Percentiles rank a stretch among this genome's conserved stretches.
Conservation (phyloP, 2,329 filamentous ascomycete species). For the Fusarium nelsonii region DNA sequence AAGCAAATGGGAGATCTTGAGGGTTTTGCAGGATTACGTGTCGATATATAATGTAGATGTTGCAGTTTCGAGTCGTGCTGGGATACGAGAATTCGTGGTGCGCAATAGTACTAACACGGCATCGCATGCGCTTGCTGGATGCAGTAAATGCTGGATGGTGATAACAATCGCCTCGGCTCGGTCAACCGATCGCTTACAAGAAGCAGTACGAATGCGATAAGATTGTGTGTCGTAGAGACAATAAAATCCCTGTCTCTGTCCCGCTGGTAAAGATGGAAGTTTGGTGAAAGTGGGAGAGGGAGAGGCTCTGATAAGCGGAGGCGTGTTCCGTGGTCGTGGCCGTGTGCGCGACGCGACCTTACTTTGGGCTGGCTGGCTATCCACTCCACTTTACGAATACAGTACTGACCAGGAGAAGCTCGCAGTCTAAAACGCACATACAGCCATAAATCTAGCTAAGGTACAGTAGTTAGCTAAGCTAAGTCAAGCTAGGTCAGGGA, state of each 20-base stretch:
- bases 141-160: conserved; percentile 8
- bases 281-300: conserved; percentile 38
- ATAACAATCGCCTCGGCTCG: conserved; percentile 1
- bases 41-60: conserved; percentile 11
- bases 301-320: conserved; percentile 43
- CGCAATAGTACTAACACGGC: conserved; percentile 39
- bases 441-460: conserved; percentile 5
- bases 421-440: neutral
- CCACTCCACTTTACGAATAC: conserved; percentile 28
- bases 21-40: neutral
- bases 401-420: conserved; percentile 6
- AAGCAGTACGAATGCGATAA: conserved; percentile 8
- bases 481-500: conserved; percentile 11
- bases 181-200: conserved; percentile 14
- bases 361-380: conserved; percentile 21
- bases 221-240: conserved; percentile 24
- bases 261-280: conserved; percentile 24
- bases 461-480: neutral
- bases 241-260: conserved; percentile 4
- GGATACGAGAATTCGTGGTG: conserved; percentile 37
- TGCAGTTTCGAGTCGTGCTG: conserved; percentile 35
- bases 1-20: neutral
- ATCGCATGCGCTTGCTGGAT: conserved; percentile 41
- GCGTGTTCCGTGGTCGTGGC: conserved; percentile 29
- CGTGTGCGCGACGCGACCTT: conserved; percentile 47